Conservation (phyloP, 2,329 filamentous ascomycete species). For the Lasiodiplodia citricola region DNA sequence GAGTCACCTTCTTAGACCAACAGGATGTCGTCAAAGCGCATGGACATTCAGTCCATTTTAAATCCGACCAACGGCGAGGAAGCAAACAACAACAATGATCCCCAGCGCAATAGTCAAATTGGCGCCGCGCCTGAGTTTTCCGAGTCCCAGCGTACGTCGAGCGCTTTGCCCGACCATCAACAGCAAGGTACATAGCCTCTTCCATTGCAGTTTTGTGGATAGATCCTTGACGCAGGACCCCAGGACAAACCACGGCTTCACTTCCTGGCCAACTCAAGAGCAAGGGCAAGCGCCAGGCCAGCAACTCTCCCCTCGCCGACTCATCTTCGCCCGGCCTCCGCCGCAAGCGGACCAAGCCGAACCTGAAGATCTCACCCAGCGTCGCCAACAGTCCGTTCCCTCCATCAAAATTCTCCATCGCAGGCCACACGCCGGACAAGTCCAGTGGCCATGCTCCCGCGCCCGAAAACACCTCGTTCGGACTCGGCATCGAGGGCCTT, state of each 20-base stretch:
- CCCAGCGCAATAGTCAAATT: not conserved
- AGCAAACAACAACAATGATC: not conserved
- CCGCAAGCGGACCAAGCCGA: conserved; percentile 18
- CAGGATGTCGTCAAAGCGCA: not conserved
- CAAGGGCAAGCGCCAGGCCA: conserved; percentile 21
- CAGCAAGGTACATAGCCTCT: not conserved
- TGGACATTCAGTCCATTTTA: not conserved
- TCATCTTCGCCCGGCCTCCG: conserved; percentile 5
- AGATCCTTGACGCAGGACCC: not conserved
- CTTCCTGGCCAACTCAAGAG: not conserved
- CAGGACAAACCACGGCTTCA: not conserved
- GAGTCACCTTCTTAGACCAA: not conserved
- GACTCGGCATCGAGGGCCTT: conserved; percentile 9
- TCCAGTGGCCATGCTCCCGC: not conserved
- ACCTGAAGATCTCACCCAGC: not conserved
- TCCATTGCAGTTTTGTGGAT: not conserved
- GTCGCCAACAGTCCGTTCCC: not conserved
- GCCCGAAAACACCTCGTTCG: not conserved
- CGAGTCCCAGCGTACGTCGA: not conserved
- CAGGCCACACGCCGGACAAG: not conserved
- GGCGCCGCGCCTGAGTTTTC: not conserved
- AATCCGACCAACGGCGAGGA: not conserved
- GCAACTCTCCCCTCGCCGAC: conserved; percentile 10
- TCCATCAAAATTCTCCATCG: not conserved
- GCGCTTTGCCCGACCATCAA: not conserved